These are phyloP conservation scores for Gaeumannomyces tritici DNA, from an alignment of 2,329 filamentous ascomycete genomes.

Conservation along the genomic window DNA sequence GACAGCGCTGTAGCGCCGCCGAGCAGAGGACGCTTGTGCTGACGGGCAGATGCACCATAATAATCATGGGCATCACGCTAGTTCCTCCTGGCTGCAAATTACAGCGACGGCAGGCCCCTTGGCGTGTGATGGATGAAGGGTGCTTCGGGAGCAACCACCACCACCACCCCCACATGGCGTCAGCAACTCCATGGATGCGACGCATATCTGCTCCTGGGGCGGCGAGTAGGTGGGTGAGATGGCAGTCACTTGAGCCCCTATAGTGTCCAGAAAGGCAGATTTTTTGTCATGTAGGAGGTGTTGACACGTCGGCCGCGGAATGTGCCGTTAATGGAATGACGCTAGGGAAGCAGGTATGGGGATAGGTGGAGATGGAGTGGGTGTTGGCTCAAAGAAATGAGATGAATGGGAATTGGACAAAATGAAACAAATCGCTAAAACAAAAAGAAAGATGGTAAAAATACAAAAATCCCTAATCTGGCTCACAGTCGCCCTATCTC, in stretches of 20 bases:
- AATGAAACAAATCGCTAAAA: no score
- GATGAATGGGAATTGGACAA: no score
- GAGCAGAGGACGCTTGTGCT: background rate
- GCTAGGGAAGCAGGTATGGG: background rate
- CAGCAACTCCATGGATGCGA: background rate
- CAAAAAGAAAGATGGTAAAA: no score
- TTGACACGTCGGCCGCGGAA: background rate
- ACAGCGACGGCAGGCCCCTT: background rate
- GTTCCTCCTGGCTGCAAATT: background rate
- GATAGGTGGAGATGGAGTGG: no score
- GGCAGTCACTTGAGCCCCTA: background rate
- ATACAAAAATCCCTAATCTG: no score
- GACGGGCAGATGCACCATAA: background rate
- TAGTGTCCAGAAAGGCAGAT: background rate
- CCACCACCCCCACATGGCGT: background rate
- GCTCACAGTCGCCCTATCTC: no score
- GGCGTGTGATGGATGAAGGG: background rate
- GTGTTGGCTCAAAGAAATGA: no score
- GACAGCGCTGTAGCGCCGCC: no score
- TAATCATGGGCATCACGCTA: background rate
- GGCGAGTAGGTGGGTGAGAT: background rate
- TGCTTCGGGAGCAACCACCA: background rate
- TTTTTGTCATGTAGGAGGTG: background rate
- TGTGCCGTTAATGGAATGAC: background rate
- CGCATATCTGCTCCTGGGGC: no score